These are phyloP conservation scores for Hypsizygus marmoreus DNA, from an alignment of 768 basidiomycete genomes.

Conservation along the genomic window DNA sequence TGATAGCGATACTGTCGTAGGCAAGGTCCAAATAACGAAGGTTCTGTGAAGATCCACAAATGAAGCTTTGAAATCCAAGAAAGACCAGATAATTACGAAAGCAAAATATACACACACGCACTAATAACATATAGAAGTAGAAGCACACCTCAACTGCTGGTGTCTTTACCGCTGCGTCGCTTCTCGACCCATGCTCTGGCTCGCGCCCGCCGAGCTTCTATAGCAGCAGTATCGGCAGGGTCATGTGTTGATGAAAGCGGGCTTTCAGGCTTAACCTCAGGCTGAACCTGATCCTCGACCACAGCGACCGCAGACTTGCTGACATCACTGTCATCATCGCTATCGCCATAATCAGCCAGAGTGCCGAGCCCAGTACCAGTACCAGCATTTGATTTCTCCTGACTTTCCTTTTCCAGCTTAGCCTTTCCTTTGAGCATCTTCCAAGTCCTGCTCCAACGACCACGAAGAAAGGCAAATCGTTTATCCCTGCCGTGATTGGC, in stretches of 20 bases:
- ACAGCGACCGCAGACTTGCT: conserved; percentile 25
- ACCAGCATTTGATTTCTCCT: conserved; percentile 24
- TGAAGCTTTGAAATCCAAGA: too few species aligned
- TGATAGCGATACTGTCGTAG: too few species aligned
- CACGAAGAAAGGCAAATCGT: conserved; percentile 81
- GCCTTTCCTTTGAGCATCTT: conserved; percentile 49
- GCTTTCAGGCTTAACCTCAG: background rate
- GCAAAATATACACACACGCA: too few species aligned
- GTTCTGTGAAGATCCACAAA: too few species aligned
- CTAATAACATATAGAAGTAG: too few species aligned
- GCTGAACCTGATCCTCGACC: conserved; percentile 2
- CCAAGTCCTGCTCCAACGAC: conserved; percentile 75
- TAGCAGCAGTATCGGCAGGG: conserved; percentile 26
- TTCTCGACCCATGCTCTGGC: conserved; percentile 62
- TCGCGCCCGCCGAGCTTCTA: conserved; percentile 53
- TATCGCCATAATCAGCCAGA: conserved; percentile 61
- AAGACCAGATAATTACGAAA: too few species aligned
- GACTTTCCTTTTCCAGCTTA: conserved; percentile 29
- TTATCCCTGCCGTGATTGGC: conserved; percentile 81
- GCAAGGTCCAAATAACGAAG: too few species aligned
- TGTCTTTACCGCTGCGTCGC: conserved; percentile 36
- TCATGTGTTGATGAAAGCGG: background rate
- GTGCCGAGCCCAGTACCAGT: conserved; percentile 42
- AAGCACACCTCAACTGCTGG: too few species aligned
- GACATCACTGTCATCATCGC: conserved; percentile 43